Base-by-base conservation (phyloP, 192 early-diverging fungal species). In the Phycomyces nitens region DNA sequence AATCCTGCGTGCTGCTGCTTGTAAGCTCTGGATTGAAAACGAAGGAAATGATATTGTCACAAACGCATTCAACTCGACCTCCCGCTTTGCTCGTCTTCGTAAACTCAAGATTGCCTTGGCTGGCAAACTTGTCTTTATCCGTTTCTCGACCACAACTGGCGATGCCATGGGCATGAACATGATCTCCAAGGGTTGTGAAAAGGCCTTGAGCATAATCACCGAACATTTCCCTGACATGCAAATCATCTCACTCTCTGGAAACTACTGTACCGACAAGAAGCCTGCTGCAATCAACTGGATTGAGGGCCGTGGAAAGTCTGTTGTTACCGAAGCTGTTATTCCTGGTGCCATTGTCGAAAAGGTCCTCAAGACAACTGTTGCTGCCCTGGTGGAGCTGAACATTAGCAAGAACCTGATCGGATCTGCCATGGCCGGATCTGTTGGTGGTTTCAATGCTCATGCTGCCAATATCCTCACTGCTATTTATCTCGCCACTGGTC, bases 121-220 rank as follows among this genome's bases (percentile, higher is more conserved):
- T 38, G 95, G 95, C 9, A 81, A 86, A 24, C 74, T 95, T 43
- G 78, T 94, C 1, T 97, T 81, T 55, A 87, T 97, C 60, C 89
- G 95, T 22, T 97, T 97, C 78, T 79, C 89, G 0, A 93, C 94
- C 1, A 81, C 87, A 0, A 97, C 95, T 1, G 95, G 95, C 55
- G 95, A 97, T 75, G 95, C 95, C 5, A 97, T 97, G 95, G 95
- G 94, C 22, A 96, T 96, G 94, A 96, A 96, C 73, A 96, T 97
- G 94, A 95, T 95, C 49, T 95, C 94, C 21, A 96, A 96, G 73
- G 93, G 93, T 27, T 92, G 90, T 62, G 95, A 97, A 78, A 84
- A 88, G 75, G 80, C 94, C 0, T 72, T 97, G 62, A 76, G 82
- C 23, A 66, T 82, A 0, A 77, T 92, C 40, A 56, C 65, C 11